These are phyloP conservation scores for Lathyrus tuberosus DNA, from an alignment of 306 rosid genomes.

Conservation along the genomic window DNA sequence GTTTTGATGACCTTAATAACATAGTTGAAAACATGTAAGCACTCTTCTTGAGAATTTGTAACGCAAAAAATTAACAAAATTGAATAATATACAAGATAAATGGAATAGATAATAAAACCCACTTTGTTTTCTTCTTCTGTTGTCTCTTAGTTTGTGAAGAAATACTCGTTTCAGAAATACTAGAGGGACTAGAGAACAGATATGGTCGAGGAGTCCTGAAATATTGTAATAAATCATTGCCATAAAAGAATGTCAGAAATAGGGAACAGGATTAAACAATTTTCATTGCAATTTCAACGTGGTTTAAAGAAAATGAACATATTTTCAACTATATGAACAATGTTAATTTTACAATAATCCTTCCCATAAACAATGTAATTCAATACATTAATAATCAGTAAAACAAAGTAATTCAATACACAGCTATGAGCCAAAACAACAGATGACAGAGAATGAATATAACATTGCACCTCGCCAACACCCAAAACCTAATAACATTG, in stretches of 20 bases:
- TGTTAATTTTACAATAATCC: constrained; percentile 13
- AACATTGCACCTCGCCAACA: not conserved
- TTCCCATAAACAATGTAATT: not conserved
- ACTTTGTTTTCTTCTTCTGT: constrained; percentile 75
- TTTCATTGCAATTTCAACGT: constrained; percentile 20
- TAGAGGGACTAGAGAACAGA: constrained; percentile 51
- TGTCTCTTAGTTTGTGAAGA: constrained; percentile 59
- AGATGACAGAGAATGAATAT: not conserved
- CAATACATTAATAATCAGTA: constrained; percentile 9
- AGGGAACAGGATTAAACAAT: constrained; percentile 26
- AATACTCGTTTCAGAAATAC: constrained; percentile 48
- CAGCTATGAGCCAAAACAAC: not conserved
- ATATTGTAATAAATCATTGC: constrained; percentile 33
- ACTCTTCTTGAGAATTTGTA: constrained; percentile 20
- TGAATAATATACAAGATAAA: constrained; percentile 18
- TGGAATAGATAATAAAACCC: constrained; percentile 53
- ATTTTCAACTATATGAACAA: constrained; percentile 11
- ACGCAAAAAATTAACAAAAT: constrained; percentile 20
- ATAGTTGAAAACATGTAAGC: constrained; percentile 20
- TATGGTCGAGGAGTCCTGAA: constrained; percentile 62
- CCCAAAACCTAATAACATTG: not conserved
- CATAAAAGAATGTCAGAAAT: constrained; percentile 28
- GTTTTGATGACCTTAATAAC: constrained; percentile 55
- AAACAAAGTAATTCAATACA: not conserved
- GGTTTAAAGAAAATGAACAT: constrained; percentile 30